Evolutionary conservation across 2,329 filamentous ascomycete genomes (phyloP), one percentile per base, ranked within the genome.

Genomic region (Talaromyces sp.): DNA sequence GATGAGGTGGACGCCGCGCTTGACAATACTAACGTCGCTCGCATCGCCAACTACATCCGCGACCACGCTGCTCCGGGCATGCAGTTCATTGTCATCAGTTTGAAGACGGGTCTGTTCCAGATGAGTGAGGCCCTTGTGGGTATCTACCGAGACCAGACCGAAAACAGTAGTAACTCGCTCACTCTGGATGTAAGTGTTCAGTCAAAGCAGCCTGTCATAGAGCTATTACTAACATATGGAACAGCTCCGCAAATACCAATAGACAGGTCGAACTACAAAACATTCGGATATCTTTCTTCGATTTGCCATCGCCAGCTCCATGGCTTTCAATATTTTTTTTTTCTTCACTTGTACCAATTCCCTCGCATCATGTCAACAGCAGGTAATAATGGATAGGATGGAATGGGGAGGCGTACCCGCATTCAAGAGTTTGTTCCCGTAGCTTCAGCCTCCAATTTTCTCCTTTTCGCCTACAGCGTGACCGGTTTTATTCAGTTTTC

Each of bases 51-150:
- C 77, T 99, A 99, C 74, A 96, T 99, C 67, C 87, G 90, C 43
- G 92, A 96, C 73, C 93, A 99, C 78, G 91, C 93, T 0, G 92
- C 92, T 0, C 95, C 95, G 1, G 96, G 96, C 14, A 98, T 98
- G 93, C 95, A 99, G 77, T 99, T 99, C 72, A 96, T 99, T 67
- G 95, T 99, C 70, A 99, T 99, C 77, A 93, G 89, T 80, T 84
- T 99, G 76, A 99, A 99, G 85, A 91, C 93, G 0, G 93, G 93
- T 1, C 83, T 99, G 64, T 99, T 98, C 81, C 93, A 99, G 79
- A 91, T 96, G 77, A 97, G 92, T 74, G 93, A 99, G 83, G 96
- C 93, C 67, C 78, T 99, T 71, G 93, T 99, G 4, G 95, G 95
- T 60, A 93, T 99, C 11, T 98, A 97, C 82, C 85, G 95, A 70